Conservation (phyloP, 2,329 filamentous ascomycete genomes). For the Aspergillus fructus region DNA sequence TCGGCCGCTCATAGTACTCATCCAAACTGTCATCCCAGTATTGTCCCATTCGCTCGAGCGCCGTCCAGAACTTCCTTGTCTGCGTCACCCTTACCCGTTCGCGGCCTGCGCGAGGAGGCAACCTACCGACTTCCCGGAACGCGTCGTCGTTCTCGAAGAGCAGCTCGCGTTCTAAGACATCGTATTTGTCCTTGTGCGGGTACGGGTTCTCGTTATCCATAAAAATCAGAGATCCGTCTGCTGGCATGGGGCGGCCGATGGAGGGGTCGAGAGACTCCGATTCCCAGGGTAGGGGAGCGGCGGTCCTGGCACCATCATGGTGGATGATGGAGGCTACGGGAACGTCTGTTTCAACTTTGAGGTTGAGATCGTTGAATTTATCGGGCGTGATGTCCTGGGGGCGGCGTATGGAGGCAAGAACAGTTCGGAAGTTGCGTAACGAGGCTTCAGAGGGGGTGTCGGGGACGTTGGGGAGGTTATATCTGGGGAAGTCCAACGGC, state of each 20-base stretch:
- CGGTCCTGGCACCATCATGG: slow-evolving; percentile 30
- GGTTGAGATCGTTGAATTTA: slow-evolving; percentile 42
- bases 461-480: slow-evolving; percentile 39
- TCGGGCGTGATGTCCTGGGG: slow-evolving; percentile 42
- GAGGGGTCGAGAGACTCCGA: slow-evolving; percentile 11
- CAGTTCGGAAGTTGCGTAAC: slow-evolving; percentile 40
- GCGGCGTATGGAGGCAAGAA: slow-evolving; percentile 45
- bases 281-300: slow-evolving; percentile 42
- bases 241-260: slow-evolving; percentile 1
- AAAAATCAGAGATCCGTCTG: slow-evolving; percentile 22
- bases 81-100: slow-evolving; percentile 53
- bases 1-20: slow-evolving; percentile 50
- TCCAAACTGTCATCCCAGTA: slow-evolving; percentile 64
- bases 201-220: slow-evolving; percentile 52
- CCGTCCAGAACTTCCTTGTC: slow-evolving; percentile 61
- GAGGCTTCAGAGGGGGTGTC: slow-evolving; percentile 35
- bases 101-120: slow-evolving; percentile 44
- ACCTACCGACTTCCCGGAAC: slow-evolving; percentile 55
- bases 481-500: slow-evolving; percentile 53
- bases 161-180: slow-evolving; percentile 51
- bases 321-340: slow-evolving; percentile 37
- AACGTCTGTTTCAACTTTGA: slow-evolving; percentile 39
- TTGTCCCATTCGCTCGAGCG: slow-evolving; percentile 58
- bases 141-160: slow-evolving; percentile 56
- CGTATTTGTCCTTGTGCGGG: slow-evolving; percentile 51